phyloP scores from a whole-genome alignment of 225 moss, liverwort and hornwort genomes.

The Ulota crispa region DNA sequence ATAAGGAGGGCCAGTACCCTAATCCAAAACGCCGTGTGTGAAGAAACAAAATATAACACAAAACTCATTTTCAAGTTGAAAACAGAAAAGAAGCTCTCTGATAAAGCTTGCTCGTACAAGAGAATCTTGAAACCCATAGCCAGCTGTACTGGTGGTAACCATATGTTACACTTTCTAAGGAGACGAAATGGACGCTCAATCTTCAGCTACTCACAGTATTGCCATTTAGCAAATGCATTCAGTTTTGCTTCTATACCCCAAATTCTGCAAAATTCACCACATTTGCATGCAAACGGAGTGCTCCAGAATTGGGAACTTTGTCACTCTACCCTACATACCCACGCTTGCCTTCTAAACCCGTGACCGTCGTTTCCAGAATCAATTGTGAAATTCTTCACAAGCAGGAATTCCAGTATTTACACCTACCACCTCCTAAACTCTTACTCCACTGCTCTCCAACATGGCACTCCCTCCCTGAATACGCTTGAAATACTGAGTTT shows the following conservation, averaged over 20 bases:
- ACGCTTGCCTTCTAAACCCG: background rate
- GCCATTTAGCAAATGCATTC: background rate
- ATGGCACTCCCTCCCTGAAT: background rate
- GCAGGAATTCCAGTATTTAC: background rate
- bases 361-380: background rate
- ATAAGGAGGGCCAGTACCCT: no score
- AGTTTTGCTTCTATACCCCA: background rate
- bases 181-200: constrained; percentile 18
- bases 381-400: background rate
- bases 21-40: background rate
- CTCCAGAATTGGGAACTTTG: background rate
- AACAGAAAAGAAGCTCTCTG: background rate
- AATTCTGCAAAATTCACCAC: background rate
- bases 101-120: background rate
- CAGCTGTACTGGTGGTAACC: background rate
- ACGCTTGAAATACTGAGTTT: background rate
- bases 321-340: constrained; percentile 1
- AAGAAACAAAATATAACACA: background rate
- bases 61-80: background rate
- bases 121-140: background rate
- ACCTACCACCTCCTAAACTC: background rate
- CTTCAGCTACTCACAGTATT: constrained; percentile 40
- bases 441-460: background rate
- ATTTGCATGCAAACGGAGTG: constrained; percentile 29
- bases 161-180: constrained; percentile 21